phyloP scores from a whole-genome alignment of 371 early-diverging fungal genomes.

The Lichtheimia corymbifera region DNA sequence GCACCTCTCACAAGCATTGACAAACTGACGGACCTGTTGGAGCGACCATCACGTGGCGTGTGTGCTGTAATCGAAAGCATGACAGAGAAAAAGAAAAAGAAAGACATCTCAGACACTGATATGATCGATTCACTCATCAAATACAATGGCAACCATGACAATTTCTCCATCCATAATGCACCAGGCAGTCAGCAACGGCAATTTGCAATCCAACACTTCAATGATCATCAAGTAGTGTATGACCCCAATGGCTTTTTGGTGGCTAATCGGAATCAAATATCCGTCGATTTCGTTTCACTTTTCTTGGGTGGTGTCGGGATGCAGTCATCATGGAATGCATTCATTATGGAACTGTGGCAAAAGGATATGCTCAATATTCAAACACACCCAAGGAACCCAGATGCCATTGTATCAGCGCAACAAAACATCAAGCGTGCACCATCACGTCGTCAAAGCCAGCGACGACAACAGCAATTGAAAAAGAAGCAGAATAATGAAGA shows the following conservation, averaged over 20 bases:
- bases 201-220: constrained; percentile 83
- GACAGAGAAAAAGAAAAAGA: constrained; percentile 39
- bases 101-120: constrained; percentile 38
- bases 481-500: background rate
- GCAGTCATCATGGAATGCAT: constrained; percentile 59
- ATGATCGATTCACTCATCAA: constrained; percentile 44
- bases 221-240: constrained; percentile 67
- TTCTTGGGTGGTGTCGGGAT: constrained; percentile 61
- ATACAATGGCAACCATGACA: constrained; percentile 42
- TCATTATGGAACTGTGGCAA: constrained; percentile 37
- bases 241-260: constrained; percentile 73
- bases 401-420: constrained; percentile 54
- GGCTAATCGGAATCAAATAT: constrained; percentile 66
- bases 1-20: constrained; percentile 9
- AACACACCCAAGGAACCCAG: constrained; percentile 55
- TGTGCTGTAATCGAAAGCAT: constrained; percentile 57
- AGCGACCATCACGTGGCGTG: constrained; percentile 51
- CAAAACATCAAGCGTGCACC: constrained; percentile 55
- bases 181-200: constrained; percentile 39
- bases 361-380: constrained; percentile 21
- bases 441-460: constrained; percentile 32
- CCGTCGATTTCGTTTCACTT: constrained; percentile 84
- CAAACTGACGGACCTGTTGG: constrained; percentile 42
- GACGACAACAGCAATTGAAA: constrained; percentile 17
- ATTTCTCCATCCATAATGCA: constrained; percentile 43